Conservation (phyloP, 768 basidiomycete species). For the Tylopilus sp. region DNA sequence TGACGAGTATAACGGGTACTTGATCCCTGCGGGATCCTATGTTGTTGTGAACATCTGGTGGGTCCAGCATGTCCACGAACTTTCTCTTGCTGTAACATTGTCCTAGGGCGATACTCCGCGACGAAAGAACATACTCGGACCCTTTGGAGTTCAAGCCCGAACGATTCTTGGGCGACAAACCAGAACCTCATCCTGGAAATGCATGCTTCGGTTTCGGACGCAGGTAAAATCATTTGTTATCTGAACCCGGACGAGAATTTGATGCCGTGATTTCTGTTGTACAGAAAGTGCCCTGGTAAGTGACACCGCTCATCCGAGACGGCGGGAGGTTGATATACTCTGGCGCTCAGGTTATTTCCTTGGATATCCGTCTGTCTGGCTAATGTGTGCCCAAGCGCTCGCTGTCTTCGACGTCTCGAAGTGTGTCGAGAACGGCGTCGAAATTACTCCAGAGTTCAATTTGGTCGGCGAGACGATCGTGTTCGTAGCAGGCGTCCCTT, state of each 20-base stretch:
- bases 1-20: conserved; percentile 20
- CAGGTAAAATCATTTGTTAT: not conserved
- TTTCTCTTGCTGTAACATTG: not conserved
- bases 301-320: too few relatives aligned
- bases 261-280: not conserved
- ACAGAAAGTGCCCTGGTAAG: conserved; percentile 16
- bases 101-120: conserved; percentile 17
- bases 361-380: conserved; percentile 25
- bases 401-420: conserved; percentile 45
- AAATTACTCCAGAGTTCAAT: conserved; percentile 44
- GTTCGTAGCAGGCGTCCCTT: not conserved
- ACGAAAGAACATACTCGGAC: conserved; percentile 13
- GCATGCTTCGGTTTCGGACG: conserved; percentile 19
- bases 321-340: not conserved
- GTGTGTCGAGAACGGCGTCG: conserved; percentile 37
- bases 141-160: conserved; percentile 23
- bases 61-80: not conserved
- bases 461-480: conserved; percentile 8
- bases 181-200: conserved; percentile 14
- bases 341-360: conserved; percentile 24
- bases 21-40: conserved; percentile 21
- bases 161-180: conserved; percentile 21
- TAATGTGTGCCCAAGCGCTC: conserved; percentile 33
- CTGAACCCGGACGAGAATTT: not conserved
- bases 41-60: conserved; percentile 21